These are phyloP conservation scores for Albugo candida DNA, from an alignment of 352 stramenopile genomes.

Conservation along the genomic window DNA sequence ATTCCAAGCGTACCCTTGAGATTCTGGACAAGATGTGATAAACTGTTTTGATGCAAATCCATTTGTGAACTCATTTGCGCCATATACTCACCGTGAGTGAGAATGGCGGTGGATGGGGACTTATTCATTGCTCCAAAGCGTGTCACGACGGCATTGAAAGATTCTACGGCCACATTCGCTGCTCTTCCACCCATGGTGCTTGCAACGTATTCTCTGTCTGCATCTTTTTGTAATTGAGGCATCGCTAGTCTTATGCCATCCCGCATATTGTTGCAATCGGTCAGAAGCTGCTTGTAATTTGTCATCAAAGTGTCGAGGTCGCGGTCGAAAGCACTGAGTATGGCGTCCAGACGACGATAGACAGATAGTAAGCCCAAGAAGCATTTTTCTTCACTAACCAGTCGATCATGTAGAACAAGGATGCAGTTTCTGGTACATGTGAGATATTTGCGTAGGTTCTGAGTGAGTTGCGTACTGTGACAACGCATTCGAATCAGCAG, in stretches of 20 bases:
- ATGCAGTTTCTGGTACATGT: slow-evolving; percentile 46
- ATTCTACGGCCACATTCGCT: slow-evolving; percentile 58
- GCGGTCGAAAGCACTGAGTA: slow-evolving; percentile 36
- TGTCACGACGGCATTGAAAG: slow-evolving; percentile 59
- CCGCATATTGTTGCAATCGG: slow-evolving; percentile 67
- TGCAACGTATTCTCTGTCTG: slow-evolving; percentile 16
- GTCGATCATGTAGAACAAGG: slow-evolving; percentile 46
- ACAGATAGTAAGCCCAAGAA: slow-evolving; percentile 55
- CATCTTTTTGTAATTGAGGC: slow-evolving; percentile 44
- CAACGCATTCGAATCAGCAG: slow-evolving; percentile 49
- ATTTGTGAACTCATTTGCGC: slow-evolving; percentile 67
- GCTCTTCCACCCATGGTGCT: slow-evolving; percentile 27
- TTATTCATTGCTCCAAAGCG: slow-evolving; percentile 27
- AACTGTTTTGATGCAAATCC: slow-evolving; percentile 75
- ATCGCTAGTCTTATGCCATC: slow-evolving; percentile 40
- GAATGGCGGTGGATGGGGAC: slow-evolving; percentile 44
- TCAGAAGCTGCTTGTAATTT: slow-evolving; percentile 57
- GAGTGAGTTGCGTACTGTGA: slow-evolving; percentile 39
- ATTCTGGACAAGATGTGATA: slow-evolving; percentile 62
- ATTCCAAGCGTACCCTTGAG: slow-evolving; percentile 51
- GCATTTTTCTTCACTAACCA: slow-evolving; percentile 59
- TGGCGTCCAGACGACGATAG: slow-evolving; percentile 39
- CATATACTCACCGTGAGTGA: slow-evolving; percentile 75
- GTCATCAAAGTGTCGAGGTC: slow-evolving; percentile 44
- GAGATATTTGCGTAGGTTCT: slow-evolving; percentile 61